Percentiles rank a stretch among this genome's conserved stretches.
phyloP scores from a whole-genome alignment of 2,329 filamentous ascomycete species.

The Venturia aucupariae region DNA sequence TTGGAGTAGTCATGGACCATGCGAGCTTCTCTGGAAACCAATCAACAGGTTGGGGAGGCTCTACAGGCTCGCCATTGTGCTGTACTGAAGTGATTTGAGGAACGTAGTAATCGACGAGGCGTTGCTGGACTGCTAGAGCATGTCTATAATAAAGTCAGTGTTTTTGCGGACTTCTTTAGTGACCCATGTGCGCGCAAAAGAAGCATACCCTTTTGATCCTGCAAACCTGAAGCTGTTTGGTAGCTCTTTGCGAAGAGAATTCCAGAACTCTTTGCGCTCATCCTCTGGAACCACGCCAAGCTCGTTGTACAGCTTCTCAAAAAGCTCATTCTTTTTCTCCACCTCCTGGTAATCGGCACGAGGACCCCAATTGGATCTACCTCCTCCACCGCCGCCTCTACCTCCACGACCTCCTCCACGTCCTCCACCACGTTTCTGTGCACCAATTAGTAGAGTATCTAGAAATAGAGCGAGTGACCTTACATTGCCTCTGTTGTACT shows the following conservation, averaged over 20 bases:
- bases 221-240: slow-evolving; percentile 98
- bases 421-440: slow-evolving; percentile 4
- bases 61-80: slow-evolving; percentile 71
- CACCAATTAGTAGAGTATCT: not conserved
- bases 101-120: slow-evolving; percentile 80
- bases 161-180: not conserved
- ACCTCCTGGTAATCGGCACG: slow-evolving; percentile 49
- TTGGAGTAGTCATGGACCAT: slow-evolving; percentile 97
- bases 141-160: slow-evolving; percentile 46
- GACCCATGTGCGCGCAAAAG: not conserved
- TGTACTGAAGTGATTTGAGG: slow-evolving; percentile 81
- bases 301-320: slow-evolving; percentile 79
- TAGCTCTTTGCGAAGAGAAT: slow-evolving; percentile 68
- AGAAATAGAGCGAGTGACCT: not conserved
- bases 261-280: slow-evolving; percentile 78
- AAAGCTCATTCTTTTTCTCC: slow-evolving; percentile 69
- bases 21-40: slow-evolving; percentile 96
- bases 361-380: not conserved
- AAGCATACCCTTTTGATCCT: slow-evolving; percentile 74
- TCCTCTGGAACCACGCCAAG: slow-evolving; percentile 66
- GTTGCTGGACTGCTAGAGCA: slow-evolving; percentile 82
- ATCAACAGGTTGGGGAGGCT: slow-evolving; percentile 69
- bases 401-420: slow-evolving; percentile 8
- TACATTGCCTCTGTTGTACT: slow-evolving; percentile 10
- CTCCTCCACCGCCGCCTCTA: slow-evolving; percentile 5